These are phyloP conservation scores for Wickerhamomyces canadensis DNA, from an alignment of 805 yeast species.

Conservation along the genomic window DNA sequence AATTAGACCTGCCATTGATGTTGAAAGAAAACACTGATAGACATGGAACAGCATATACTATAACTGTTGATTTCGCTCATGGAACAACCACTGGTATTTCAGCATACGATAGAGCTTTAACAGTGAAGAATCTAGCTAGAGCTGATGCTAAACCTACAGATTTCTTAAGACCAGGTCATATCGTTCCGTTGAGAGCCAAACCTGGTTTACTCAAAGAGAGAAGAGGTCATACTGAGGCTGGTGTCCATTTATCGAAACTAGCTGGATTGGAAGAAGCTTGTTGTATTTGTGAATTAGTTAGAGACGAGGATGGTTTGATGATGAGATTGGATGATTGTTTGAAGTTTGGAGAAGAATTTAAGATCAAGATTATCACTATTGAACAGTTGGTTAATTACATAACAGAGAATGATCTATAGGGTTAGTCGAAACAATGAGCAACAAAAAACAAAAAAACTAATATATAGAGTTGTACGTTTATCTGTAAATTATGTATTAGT, in stretches of 20 bases:
- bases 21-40: constrained; percentile 52
- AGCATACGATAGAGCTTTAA: constrained; percentile 87
- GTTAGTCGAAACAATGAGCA: neutral
- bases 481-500: too few relatives aligned
- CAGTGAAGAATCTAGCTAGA: constrained; percentile 68
- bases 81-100: constrained; percentile 97
- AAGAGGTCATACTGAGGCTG: constrained; percentile 97
- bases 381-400: constrained; percentile 62
- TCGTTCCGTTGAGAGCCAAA: constrained; percentile 86
- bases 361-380: constrained; percentile 71
- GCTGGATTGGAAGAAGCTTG: constrained; percentile 82
- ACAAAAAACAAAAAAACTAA: neutral
- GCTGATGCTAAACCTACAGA: constrained; percentile 50
- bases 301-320: constrained; percentile 92
- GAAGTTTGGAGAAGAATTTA: constrained; percentile 55
- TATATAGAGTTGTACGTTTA: too few relatives aligned
- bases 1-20: constrained; percentile 77
- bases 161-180: constrained; percentile 89
- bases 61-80: constrained; percentile 78
- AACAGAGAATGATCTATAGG: constrained; percentile 8
- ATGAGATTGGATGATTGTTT: constrained; percentile 87
- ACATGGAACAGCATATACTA: constrained; percentile 95
- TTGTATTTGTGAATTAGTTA: constrained; percentile 89
- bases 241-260: constrained; percentile 77
- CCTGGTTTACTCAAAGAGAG: constrained; percentile 78